Evolutionary conservation across 805 yeast species (phyloP).

Genomic region (Phaffomyces antillensis): DNA sequence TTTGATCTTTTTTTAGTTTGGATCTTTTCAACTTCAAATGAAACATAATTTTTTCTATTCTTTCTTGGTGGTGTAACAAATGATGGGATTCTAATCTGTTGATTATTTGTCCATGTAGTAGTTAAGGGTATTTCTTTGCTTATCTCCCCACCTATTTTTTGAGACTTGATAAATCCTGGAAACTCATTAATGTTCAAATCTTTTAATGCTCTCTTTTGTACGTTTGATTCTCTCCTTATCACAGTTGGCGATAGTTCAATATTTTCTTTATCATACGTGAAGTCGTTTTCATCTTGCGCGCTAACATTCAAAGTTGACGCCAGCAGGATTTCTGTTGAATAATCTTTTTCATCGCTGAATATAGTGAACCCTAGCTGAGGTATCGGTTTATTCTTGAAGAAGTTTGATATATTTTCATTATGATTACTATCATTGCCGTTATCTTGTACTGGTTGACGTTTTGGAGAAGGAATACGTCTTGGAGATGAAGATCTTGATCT

Average conservation of each 20-base stretch:
- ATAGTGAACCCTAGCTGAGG: conserved; percentile 19
- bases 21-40: conserved; percentile 11
- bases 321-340: conserved; percentile 12
- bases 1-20: conserved; percentile 18
- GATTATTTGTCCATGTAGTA: conserved; percentile 12
- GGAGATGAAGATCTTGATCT: conserved; percentile 9
- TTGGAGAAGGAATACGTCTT: background rate
- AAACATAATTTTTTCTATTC: conserved; percentile 15
- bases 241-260: background rate
- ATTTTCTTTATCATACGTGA: conserved; percentile 16
- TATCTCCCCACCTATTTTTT: conserved; percentile 1
- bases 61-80: conserved; percentile 23
- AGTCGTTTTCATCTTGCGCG: conserved; percentile 15
- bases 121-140: conserved; percentile 8
- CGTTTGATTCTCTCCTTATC: background rate
- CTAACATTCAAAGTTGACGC: conserved; percentile 7
- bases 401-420: background rate
- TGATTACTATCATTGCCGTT: background rate
- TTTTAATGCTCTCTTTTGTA: conserved; percentile 5
- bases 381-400: conserved; percentile 1
- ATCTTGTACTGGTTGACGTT: background rate
- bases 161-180: conserved; percentile 15
- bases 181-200: conserved; percentile 15
- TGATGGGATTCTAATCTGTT: conserved; percentile 12
- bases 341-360: conserved; percentile 20